phyloP scores from a whole-genome alignment of 129 eudicot genomes.

The Saposhnikovia divaricata region DNA sequence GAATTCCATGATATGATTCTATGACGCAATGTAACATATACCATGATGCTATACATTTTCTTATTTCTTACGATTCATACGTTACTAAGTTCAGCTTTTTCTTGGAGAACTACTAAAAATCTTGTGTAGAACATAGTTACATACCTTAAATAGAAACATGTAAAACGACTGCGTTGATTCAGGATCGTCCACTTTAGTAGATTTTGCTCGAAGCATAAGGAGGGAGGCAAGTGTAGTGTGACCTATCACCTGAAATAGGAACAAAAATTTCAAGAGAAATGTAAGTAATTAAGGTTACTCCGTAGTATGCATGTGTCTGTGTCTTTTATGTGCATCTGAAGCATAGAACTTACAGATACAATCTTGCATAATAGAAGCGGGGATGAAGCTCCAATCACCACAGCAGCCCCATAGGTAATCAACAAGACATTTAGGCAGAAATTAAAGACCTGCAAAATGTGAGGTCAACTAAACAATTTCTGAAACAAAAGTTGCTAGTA shows the following conservation, averaged over 20 bases:
- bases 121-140: neutral
- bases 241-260: constrained; percentile 21
- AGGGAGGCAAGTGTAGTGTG: constrained; percentile 20
- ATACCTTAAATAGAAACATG: constrained; percentile 33
- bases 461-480: no score
- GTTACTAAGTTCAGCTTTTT: no score
- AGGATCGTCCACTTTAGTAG: constrained; percentile 8
- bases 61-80: no score
- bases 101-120: no score
- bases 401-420: constrained; percentile 19
- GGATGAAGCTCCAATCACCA: constrained; percentile 22
- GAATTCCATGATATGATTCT: no score
- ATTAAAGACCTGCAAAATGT: constrained; percentile 20
- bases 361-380: constrained; percentile 5
- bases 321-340: no score
- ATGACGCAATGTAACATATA: no score
- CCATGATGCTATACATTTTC: no score
- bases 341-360: constrained; percentile 12
- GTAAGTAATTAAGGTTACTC: neutral
- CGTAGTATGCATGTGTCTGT: no score
- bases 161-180: constrained; percentile 21
- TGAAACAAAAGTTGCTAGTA: no score
- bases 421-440: constrained; percentile 17
- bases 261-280: neutral
- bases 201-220: constrained; percentile 15